Evolutionary conservation across 345 rosid genomes (phyloP), one percentile per base, ranked within the genome.

Genomic region (Boechera stricta): DNA sequence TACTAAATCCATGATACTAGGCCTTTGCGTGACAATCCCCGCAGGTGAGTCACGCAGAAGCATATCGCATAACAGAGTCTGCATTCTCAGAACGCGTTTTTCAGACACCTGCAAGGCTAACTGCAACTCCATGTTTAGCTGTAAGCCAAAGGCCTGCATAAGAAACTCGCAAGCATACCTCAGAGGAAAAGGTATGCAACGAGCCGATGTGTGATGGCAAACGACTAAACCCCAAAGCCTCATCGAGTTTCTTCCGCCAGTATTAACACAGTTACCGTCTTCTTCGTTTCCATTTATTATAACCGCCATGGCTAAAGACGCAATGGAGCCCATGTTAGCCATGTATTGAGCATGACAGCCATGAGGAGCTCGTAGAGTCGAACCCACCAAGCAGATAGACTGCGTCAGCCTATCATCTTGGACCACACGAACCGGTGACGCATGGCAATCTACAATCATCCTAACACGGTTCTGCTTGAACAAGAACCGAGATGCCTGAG

Each of bases 171-270:
- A 94, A 35, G 98, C 98, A 61, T 94, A 94, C 68, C 98, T 90
- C 26, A 92, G 87, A 12, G 98, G 97, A 70, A 94, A 94, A 0
- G 98, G 96, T 56, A 94, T 90, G 74, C 85, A 87, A 77, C 97
- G 81, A 64, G 94, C 84, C 6, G 96, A 92, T 13, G 98, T 90
- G 84, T 94, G 98, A 76, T 94, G 98, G 65, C 98, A 94, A 82
- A 94, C 98, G 18, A 94, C 96, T 75, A 94, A 81, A 73, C 98
- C 98, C 98, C 98, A 94, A 24, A 94, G 91, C 88, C 87, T 88
- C 82, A 81, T 94, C 0, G 82, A 58, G 68, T 79, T 90, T 83
- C 95, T 83, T 51, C 92, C 92, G 36, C 90, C 95, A 64, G 48
- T 2, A 67, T 6, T 56, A 39, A 72, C 68, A 31, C 12, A 52